phyloP scores from a whole-genome alignment of 371 early-diverging fungal genomes.

The Actinomucor elegans region DNA sequence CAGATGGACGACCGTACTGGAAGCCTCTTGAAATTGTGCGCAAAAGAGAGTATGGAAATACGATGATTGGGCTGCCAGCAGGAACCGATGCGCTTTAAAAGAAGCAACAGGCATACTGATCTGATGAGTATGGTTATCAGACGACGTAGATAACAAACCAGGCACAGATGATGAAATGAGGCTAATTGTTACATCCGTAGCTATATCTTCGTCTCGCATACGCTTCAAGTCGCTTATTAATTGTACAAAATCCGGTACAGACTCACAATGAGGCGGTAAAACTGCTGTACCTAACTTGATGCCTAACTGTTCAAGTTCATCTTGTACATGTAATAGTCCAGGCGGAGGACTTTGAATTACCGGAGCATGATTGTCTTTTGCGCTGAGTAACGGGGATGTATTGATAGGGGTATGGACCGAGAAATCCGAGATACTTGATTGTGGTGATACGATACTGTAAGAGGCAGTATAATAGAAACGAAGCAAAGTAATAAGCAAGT shows the following conservation, averaged over 20 bases:
- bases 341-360: background rate
- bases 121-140: constrained; percentile 6
- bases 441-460: constrained; percentile 18
- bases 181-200: constrained; percentile 29
- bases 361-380: background rate
- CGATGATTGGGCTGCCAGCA: constrained; percentile 43
- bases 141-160: constrained; percentile 5
- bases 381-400: background rate
- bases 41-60: constrained; percentile 47
- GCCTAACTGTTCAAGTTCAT: constrained; percentile 10
- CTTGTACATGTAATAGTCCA: background rate
- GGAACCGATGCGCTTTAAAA: constrained; percentile 36
- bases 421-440: constrained; percentile 7
- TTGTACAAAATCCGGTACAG: constrained; percentile 19
- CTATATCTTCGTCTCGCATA: constrained; percentile 25
- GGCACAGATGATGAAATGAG: constrained; percentile 13
- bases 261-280: constrained; percentile 15
- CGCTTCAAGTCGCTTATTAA: constrained; percentile 26
- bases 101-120: constrained; percentile 11
- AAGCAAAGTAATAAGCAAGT: constrained; percentile 22
- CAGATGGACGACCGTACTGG: constrained; percentile 4
- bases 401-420: constrained; percentile 2
- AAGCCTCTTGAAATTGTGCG: constrained; percentile 18
- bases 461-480: constrained; percentile 49
- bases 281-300: constrained; percentile 16